A percentile compares a stretch with the other conserved stretches of the same genome.
phyloP scores from a whole-genome alignment of 2,329 filamentous ascomycete genomes.

The Colletotrichum incanum region DNA sequence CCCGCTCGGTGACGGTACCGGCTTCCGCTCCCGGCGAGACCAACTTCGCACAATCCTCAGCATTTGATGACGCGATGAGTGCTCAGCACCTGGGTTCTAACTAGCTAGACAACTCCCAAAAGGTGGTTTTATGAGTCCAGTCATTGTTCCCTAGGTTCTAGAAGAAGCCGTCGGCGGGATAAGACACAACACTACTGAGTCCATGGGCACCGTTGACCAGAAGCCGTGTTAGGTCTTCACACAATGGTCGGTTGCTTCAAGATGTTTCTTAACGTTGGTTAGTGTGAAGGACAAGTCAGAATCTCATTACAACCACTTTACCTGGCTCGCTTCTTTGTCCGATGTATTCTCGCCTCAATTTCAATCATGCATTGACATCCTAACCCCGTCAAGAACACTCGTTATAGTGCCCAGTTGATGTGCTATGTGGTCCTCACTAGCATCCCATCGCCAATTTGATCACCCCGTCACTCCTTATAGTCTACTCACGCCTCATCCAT shows the following conservation, averaged over 20 bases:
- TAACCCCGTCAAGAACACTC: too few species aligned
- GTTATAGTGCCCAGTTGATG: too few species aligned
- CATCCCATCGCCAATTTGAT: too few species aligned
- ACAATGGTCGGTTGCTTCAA: neutral
- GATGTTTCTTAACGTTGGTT: neutral
- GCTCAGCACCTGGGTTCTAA: neutral
- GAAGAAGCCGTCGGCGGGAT: neutral
- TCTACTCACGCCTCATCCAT: too few species aligned
- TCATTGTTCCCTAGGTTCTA: neutral
- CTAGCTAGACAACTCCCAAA: neutral
- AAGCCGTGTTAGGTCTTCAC: neutral
- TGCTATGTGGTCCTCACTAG: too few species aligned
- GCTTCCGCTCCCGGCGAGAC: constrained; percentile 33
- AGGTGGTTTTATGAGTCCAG: neutral
- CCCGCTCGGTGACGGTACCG: constrained; percentile 39
- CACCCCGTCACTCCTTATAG: too few species aligned
- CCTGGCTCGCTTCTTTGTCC: neutral
- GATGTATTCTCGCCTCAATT: neutral
- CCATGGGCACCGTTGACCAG: neutral
- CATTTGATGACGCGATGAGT: neutral
- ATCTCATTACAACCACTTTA: neutral
- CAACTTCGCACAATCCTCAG: neutral
- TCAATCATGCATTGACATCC: neutral
- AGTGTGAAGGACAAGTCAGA: neutral
- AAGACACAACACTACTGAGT: neutral